Percentiles rank a stretch among this genome's conserved stretches.
These are phyloP conservation scores for Phylloporus sp. DNA, from an alignment of 1,284 basidiomycete species.

Conservation along the genomic window DNA sequence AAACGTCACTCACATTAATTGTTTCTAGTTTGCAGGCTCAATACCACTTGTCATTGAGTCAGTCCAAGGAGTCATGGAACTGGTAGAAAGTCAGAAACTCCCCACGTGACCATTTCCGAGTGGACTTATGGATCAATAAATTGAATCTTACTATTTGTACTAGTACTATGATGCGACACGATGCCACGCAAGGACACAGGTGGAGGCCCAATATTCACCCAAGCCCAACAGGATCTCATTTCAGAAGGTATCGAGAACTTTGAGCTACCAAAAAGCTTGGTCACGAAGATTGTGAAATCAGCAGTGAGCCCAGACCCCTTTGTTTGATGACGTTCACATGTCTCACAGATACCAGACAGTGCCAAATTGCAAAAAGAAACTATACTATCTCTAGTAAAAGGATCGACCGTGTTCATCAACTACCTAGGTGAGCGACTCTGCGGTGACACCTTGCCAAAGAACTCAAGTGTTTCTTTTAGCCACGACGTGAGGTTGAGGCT, in stretches of 20 bases:
- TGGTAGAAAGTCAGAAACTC: too few species aligned
- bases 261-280: conserved; percentile 81
- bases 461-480: conserved; percentile 44
- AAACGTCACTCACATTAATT: neutral
- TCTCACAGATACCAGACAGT: conserved; percentile 75
- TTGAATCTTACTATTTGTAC: too few species aligned
- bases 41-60: too few species aligned
- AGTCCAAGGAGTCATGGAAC: too few species aligned
- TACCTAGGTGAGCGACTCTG: conserved; percentile 69
- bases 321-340: neutral
- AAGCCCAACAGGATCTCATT: conserved; percentile 74
- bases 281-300: conserved; percentile 84
- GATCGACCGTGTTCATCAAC: conserved; percentile 91
- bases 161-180: conserved; percentile 7
- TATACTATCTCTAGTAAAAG: conserved; percentile 78
- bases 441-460: neutral
- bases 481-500: conserved; percentile 58
- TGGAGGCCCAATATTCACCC: conserved; percentile 58
- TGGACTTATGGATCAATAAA: too few species aligned
- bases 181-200: conserved; percentile 69
- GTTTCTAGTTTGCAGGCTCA: too few species aligned
- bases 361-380: conserved; percentile 89
- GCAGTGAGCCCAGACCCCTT: conserved; percentile 47
- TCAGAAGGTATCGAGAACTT: conserved; percentile 85
- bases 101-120: conserved; percentile 1